Base-by-base conservation (phyloP, 2,329 filamentous ascomycete genomes). In the Exutisphaerella laricina region DNA sequence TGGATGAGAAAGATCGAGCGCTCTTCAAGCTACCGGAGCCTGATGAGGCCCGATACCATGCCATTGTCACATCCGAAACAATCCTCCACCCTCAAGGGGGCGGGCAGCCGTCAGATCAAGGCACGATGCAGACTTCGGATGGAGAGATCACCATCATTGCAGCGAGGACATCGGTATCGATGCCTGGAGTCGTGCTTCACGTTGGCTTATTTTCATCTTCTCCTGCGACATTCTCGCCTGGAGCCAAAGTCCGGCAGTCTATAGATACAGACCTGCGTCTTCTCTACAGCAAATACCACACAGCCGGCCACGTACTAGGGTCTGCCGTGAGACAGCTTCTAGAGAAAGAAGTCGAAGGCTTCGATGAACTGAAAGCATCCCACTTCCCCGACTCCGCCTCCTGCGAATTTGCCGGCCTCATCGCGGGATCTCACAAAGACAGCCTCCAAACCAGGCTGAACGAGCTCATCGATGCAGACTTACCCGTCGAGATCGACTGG, bases 71-170 rank as follows among this genome's bases (percentile, higher is more conserved):
- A 0, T 68, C 75, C 2, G 64, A 74, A 32, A 87, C 84, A n/a
- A 80, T 87, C 49, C 87, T 88, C 63, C 80, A 87, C 49, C 78
- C 81, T 0, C 83, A 87, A 62, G 38, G 84, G n/a, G 84, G 84
- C 46, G 84, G 84, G 4, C 84, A 87, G 56, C 84, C 84, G 0
- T 80, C 77, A 0, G 84, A 88, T 48, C 69, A 72, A 7, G 83
- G 84, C 16, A 66, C 58, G 30, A 82, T 87, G 48, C 65, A 62
- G n/a, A 38, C 54, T 1, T 21, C 49, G 9, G 40, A 41, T 17
- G 8, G 55, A 14, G 39, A 37, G 0, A 81, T 85, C 51, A 56
- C 68, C 14, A 78, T 85, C 6, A 64, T 62, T 2, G 66, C 73
- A 1, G 30, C 30, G 13, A 33, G 30, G 16, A 33, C 38, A 14